A percentile compares a stretch with the other conserved stretches of the same genome.
These are phyloP conservation scores for Spiromastix sp. DNA, from an alignment of 2,329 filamentous ascomycete species.

Conservation along the genomic window DNA sequence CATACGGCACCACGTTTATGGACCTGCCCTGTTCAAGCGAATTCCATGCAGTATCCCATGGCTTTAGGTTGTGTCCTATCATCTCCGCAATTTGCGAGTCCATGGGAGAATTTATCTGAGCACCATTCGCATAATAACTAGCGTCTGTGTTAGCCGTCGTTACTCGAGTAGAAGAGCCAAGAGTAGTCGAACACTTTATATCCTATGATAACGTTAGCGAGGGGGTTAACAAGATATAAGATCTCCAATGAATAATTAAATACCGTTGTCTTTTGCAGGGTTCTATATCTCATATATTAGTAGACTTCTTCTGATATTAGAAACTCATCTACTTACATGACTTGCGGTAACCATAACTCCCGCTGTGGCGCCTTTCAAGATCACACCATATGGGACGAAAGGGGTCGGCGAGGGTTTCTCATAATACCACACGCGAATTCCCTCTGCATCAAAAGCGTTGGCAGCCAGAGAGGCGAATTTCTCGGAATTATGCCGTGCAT, in stretches of 20 bases:
- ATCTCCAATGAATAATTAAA: not conserved
- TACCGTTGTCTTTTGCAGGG: conserved; percentile 51
- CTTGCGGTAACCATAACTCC: conserved; percentile 59
- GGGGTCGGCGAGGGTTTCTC: conserved; percentile 49
- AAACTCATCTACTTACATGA: conserved; percentile 38
- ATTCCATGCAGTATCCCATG: conserved; percentile 35
- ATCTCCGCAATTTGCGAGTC: conserved; percentile 48
- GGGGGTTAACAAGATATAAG: not conserved
- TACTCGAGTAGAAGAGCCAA: too few relatives aligned
- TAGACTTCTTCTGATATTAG: too few relatives aligned
- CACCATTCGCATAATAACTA: conserved; percentile 52
- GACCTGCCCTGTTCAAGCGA: conserved; percentile 35
- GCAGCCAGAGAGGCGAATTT: conserved; percentile 52
- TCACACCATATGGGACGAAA: conserved; percentile 51
- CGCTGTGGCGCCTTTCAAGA: conserved; percentile 42
- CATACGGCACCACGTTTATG: conserved; percentile 19
- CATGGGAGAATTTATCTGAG: conserved; percentile 55
- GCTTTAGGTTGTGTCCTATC: conserved; percentile 46
- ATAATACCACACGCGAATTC: conserved; percentile 51
- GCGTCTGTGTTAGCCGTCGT: conserved; percentile 15
- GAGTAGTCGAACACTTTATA: conserved; percentile 46
- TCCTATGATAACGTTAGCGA: conserved; percentile 22
- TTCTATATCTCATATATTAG: too few relatives aligned
- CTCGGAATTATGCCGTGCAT: conserved; percentile 52
- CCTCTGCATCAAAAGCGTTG: conserved; percentile 48